Evolutionary conservation across 768 basidiomycete species (phyloP).

Genomic region (Phlebiopsis gigantea): DNA sequence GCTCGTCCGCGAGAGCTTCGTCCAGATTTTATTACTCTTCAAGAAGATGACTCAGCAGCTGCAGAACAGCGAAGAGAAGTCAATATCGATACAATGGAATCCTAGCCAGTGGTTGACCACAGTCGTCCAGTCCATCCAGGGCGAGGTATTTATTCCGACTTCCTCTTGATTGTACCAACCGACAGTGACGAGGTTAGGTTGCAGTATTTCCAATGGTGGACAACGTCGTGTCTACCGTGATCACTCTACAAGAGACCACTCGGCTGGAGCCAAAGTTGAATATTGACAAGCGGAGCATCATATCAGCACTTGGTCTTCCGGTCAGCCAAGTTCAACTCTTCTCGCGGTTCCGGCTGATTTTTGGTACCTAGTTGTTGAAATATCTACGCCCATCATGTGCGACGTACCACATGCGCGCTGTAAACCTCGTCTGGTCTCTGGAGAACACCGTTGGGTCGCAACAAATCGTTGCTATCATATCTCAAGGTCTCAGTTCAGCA

Average conservation of each 20-base stretch:
- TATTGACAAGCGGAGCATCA: constrained; percentile 50
- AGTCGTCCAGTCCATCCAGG: constrained; percentile 48
- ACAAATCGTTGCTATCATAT: constrained; percentile 76
- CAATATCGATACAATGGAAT: constrained; percentile 48
- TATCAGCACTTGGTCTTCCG: constrained; percentile 54
- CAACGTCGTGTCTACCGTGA: constrained; percentile 47
- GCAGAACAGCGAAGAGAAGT: constrained; percentile 25
- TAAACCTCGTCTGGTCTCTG: constrained; percentile 78
- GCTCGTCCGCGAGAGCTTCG: constrained; percentile 43
- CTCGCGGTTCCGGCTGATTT: neutral
- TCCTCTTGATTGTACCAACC: neutral
- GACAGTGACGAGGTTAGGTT: constrained; percentile 31
- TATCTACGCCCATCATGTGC: constrained; percentile 66
- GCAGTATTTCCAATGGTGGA: constrained; percentile 68
- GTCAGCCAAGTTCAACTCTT: constrained; percentile 25
- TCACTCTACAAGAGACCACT: constrained; percentile 48
- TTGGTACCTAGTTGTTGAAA: constrained; percentile 47
- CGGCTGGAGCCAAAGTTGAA: constrained; percentile 46
- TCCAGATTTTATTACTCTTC: constrained; percentile 47
- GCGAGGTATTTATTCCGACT: constrained; percentile 38
- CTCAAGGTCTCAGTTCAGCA: constrained; percentile 60
- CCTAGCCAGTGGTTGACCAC: constrained; percentile 57
- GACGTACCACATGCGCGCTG: constrained; percentile 76
- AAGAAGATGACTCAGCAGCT: constrained; percentile 43
- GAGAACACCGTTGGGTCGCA: constrained; percentile 48